Evolutionary conservation across 2,329 filamentous ascomycete species (phyloP), one percentile per base, ranked within the genome.

Genomic region (Sarocladiaceae sp.): DNA sequence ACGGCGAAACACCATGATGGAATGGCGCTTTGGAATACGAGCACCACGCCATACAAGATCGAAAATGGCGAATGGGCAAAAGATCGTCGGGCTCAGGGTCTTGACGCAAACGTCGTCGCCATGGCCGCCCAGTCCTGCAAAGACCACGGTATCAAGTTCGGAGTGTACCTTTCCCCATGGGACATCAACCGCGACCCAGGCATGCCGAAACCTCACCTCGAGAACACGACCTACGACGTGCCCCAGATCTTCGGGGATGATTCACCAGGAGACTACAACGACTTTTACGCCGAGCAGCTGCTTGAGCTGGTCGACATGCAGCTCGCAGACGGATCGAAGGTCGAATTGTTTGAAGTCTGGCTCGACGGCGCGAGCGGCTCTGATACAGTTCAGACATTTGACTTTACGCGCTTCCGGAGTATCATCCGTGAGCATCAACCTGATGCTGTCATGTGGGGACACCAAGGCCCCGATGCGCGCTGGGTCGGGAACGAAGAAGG

Each of bases 1-100:
- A 64, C 61, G 4, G 59, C 61, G 2, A 64, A 64, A 39, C 61
- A 64, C 15, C 61, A 64, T 37, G 61, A 64, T 37, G 61, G 61
- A 19, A 64, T 62, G 61, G 53, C 53, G 1, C 48, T 64, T 3
- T 64, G 61, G 61, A 51, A 60, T 24, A 63, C 59, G 2, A 56
- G 54, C 20, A 58, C 59, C 1, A 64, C 61, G 0, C 51, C 58
- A 0, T 64, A 64, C 47, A 59, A 60, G 43, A 53, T 62, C 37
- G 58, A 45, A 9, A 62, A 57, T 43, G 51, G 58, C 12, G 39
- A 44, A 1, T 63, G 60, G 60, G 60, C 59, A 2, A 48, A 49
- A 23, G 47, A 56, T n/a, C 56, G 59, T 18, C 43, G 43, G 19
- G 48, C 51, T 2, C 43, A 47, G 6, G 57, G 56, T 1, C 50